Percentiles rank a stretch among this genome's conserved stretches.
phyloP scores from a whole-genome alignment of 805 yeast species.

The Yarrowia phangngaensis region DNA sequence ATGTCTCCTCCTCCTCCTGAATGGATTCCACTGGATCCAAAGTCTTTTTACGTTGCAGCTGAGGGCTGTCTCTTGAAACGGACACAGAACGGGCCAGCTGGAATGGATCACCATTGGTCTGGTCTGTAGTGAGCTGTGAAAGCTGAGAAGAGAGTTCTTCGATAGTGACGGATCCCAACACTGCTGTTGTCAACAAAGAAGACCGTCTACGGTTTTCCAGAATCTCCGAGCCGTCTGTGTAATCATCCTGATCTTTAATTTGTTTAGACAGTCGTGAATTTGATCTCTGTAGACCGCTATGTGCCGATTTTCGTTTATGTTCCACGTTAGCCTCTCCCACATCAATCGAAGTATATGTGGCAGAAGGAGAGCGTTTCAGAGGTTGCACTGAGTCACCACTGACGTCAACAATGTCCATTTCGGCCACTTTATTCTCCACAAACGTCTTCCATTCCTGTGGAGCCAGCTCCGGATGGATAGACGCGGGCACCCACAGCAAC shows the following conservation, averaged over 20 bases:
- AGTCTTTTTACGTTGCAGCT: constrained; percentile 15
- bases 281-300: constrained; percentile 25
- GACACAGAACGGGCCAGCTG: constrained; percentile 78
- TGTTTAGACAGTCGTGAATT: constrained; percentile 40
- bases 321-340: constrained; percentile 19
- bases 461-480: constrained; percentile 88
- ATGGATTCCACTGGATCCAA: constrained; percentile 10
- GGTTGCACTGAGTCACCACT: background rate
- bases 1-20: constrained; percentile 25
- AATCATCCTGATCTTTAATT: constrained; percentile 38
- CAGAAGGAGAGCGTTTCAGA: constrained; percentile 11
- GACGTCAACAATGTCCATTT: no score
- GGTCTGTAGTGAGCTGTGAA: constrained; percentile 70
- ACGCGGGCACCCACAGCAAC: constrained; percentile 93
- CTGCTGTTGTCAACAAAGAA: constrained; percentile 27
- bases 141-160: constrained; percentile 44
- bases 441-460: constrained; percentile 66
- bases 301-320: constrained; percentile 2
- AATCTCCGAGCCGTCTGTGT: constrained; percentile 38
- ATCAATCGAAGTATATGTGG: constrained; percentile 17
- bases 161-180: constrained; percentile 28
- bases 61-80: constrained; percentile 6
- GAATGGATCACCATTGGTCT: constrained; percentile 72
- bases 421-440: constrained; percentile 42
- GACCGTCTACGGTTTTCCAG: constrained; percentile 33